Evolutionary conservation across 495 filamentous ascomycete species (phyloP), one percentile per base, ranked within the genome.

Genomic region (Podospora anserina): DNA sequence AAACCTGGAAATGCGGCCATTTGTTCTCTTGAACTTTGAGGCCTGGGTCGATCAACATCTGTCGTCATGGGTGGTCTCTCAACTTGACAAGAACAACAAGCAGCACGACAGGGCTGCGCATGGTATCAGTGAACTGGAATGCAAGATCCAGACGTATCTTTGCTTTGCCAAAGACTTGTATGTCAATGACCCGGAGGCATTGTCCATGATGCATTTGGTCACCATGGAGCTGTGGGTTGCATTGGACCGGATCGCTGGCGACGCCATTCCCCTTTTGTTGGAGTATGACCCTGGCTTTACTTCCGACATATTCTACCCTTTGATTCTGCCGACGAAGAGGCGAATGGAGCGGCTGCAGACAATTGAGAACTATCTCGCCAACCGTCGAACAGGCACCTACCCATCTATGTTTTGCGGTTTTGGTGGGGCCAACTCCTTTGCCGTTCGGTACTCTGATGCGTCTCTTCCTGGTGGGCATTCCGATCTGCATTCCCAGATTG

Each of bases 201-300:
- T 82, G 2, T 91, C 89, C 1, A 61, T 84, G 0, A 88, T 91
- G 87, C 54, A 87, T 2, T 79, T 92, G 20, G 87, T 82, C 0
- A 73, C 85, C 4, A 74, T 90, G 65, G 88, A 91, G 28, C 68
- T 91, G 0, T 92, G 89, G 89, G 72, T 89, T 49, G 86, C 86
- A 19, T 77, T 80, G 59, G 89, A 92, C 69, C 84, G 79, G 63
- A 77, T 78, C 13, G 84, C 86, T 0, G 78, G 81, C 11, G 23
- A 65, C 1, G 64, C 71, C 0, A 78, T 80, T 63, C 66, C 73
- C 1, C 62, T 89, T 5, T 70, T 92, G 0, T 58, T 34, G 0
- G 74, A 88, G 0, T 91, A 89, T 70, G 74, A 84, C 16, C 78
- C 84, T 0, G 82, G 78, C 1, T 76, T 91, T 53, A 78, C 81